Evolutionary conservation across 2,329 filamentous ascomycete species (phyloP).

Genomic region (Aspergillus ibericus): DNA sequence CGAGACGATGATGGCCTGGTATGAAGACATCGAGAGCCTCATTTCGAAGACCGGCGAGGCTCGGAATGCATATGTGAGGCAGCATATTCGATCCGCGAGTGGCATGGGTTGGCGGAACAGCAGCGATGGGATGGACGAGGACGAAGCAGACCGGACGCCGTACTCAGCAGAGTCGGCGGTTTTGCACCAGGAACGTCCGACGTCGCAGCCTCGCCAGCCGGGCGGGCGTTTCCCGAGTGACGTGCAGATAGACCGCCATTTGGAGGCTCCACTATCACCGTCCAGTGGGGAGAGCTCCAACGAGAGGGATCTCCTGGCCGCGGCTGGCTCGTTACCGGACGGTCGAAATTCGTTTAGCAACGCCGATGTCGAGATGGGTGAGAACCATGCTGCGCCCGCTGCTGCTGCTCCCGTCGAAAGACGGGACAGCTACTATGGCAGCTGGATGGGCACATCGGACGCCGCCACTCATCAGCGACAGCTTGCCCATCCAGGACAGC

Average conservation of each 20-base stretch:
- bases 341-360: conserved; percentile 39
- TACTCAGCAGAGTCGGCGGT: conserved; percentile 59
- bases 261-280: conserved; percentile 75
- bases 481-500: conserved; percentile 9
- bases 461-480: conserved; percentile 22
- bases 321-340: conserved; percentile 57
- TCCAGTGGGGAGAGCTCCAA: conserved; percentile 79
- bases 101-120: conserved; percentile 63
- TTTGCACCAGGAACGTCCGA: conserved; percentile 39
- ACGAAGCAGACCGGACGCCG: conserved; percentile 65
- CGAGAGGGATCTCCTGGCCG: conserved; percentile 62
- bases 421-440: conserved; percentile 48
- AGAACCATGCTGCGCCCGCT: conserved; percentile 14
- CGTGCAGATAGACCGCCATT: conserved; percentile 80
- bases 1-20: conserved; percentile 97
- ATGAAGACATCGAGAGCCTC: conserved; percentile 84
- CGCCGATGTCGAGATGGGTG: conserved; percentile 20
- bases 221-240: conserved; percentile 97
- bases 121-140: conserved; percentile 75
- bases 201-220: conserved; percentile 64
- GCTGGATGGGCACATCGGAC: conserved; percentile 55
- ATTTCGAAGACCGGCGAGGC: conserved; percentile 89
- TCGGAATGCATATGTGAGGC: conserved; percentile 80
- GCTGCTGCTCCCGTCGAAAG: conserved; percentile 21
- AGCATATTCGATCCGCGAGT: conserved; percentile 76